Evolutionary conservation across 352 stramenopile species (phyloP), one percentile per base, ranked within the genome.

Genomic region (Aphanomyces cochlioides): DNA sequence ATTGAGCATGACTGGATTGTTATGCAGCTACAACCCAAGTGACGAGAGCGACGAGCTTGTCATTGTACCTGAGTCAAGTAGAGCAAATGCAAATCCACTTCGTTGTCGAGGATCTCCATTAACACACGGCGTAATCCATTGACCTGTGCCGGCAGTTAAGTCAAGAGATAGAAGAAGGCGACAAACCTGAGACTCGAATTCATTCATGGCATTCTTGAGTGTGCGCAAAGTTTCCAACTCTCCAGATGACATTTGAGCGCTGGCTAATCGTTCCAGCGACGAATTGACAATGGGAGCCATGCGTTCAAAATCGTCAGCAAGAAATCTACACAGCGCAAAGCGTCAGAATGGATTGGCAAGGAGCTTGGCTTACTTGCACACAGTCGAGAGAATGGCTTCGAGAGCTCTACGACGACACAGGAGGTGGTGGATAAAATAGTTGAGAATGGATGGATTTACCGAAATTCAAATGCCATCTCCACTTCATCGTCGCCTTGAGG

Each of bases 141-240:
- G 4, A 90, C 83, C 47, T 90, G 28, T 36, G 17, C 10, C 7
- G 8, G 37, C 2, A 19, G 1, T 10, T 0, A 39, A 17, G 28
- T 28, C 15, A 10, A 60, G 53, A 21, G 1, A 8, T 43, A 15
- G 6, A 47, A 7, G 17, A 7, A 34, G 15, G 34, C 8, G 7
- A 13, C 87, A 76, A 5, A 90, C 83, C 39, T 90, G 83, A 3
- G 79, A 82, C 64, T 90, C 81, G 56, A 89, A 89, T 61, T 87
- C 81, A 67, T 87, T 80, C 68, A 89, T 89, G 0, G 76, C 79
- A 58, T 87, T 90, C 74, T 90, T 90, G 57, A 89, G 83, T 56
- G 78, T 72, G 0, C 81, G 83, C 19, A 90, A 76, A 34, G 76
- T 86, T 73, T 90, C 83, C 8, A 90, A 70, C 50, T 90, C 77